Evolutionary conservation across 768 basidiomycete species (phyloP), one percentile per base, ranked within the genome.

Genomic region (Mrakia gelida): DNA sequence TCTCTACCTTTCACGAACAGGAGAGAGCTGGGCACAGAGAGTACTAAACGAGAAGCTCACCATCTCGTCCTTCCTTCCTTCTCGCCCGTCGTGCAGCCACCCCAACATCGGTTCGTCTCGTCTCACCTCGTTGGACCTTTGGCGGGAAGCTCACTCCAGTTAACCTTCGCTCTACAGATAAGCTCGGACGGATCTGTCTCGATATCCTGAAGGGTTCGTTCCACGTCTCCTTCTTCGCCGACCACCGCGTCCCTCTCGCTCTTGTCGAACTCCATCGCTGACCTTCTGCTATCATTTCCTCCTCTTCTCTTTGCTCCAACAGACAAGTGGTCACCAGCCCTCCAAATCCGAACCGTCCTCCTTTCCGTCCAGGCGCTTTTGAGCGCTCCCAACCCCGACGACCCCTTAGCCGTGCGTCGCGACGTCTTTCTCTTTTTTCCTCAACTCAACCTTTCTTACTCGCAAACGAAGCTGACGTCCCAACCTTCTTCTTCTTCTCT

Each of bases 241-340:
- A 38, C 76, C 15, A 70, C 28, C 9, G 15, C 30, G 26, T 59
- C 28, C 7, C 26, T 18, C 59, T 26, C 23, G 54, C 16, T 56
- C 23, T n/a, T 10, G 10, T 59, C 59, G 18, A 10, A 9, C n/a
- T 59, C 59, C 13, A 11, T 54, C 75, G n/a, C 49, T 75, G 32
- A 45, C 18, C 61, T 49, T 30, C 23, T 43, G 5, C 41, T 43
- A 43, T 11, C 41, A 43, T 9, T 43, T 15, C 21, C 41, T 41
- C 28, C 41, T n/a, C 21, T 28, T 32, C 13, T 8, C 30, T 54
- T 28, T 13, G 28, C 18, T 10, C 38, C 32, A 30, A 11, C 43
- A 70, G 97, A 99, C 86, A 98, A 98, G 87, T 99, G 97, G 97
- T 97, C 95, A 15, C 97, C 97, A 28, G 97, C 97, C 0, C 88